Conservation (phyloP, 306 rosid species). For the Citrullus mucosospermus region DNA sequence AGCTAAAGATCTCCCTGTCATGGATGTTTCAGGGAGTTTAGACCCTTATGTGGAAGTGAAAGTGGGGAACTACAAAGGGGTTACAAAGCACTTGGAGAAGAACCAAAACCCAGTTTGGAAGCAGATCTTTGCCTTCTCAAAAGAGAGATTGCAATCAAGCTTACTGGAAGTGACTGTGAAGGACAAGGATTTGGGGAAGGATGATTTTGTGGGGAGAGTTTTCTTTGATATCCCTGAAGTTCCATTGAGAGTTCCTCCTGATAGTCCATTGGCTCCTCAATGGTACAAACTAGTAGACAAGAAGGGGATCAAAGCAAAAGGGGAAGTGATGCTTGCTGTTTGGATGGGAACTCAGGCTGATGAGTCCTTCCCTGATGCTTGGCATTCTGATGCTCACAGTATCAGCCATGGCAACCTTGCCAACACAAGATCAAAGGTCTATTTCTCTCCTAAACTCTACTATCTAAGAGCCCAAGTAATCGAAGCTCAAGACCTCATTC, state of each 20-base stretch:
- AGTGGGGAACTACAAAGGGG: constrained; percentile 80
- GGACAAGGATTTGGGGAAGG: constrained; percentile 76
- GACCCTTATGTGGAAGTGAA: constrained; percentile 93
- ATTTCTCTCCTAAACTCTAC: constrained; percentile 77
- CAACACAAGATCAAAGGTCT: constrained; percentile 68
- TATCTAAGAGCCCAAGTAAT: constrained; percentile 70
- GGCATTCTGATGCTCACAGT: constrained; percentile 94
- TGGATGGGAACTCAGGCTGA: constrained; percentile 99
- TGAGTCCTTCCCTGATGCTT: constrained; percentile 85
- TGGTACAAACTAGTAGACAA: constrained; percentile 77
- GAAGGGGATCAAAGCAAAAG: constrained; percentile 39
- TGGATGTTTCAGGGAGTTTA: constrained; percentile 86
- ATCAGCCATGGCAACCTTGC: constrained; percentile 55
- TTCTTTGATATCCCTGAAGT: constrained; percentile 49
- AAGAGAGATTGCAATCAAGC: constrained; percentile 61
- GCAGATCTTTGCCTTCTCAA: constrained; percentile 81
- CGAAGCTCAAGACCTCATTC: constrained; percentile 78
- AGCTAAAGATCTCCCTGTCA: constrained; percentile 74
- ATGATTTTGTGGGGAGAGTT: constrained; percentile 77
- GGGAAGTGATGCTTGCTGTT: constrained; percentile 91
- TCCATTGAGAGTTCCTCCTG: constrained; percentile 71
- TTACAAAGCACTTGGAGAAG: constrained; percentile 68
- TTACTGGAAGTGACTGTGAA: constrained; percentile 65
- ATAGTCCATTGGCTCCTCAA: constrained; percentile 95
- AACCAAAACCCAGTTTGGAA: constrained; percentile 82